phyloP scores from a whole-genome alignment of 1,139 yeast genomes.

The Candida labiduridarum region DNA sequence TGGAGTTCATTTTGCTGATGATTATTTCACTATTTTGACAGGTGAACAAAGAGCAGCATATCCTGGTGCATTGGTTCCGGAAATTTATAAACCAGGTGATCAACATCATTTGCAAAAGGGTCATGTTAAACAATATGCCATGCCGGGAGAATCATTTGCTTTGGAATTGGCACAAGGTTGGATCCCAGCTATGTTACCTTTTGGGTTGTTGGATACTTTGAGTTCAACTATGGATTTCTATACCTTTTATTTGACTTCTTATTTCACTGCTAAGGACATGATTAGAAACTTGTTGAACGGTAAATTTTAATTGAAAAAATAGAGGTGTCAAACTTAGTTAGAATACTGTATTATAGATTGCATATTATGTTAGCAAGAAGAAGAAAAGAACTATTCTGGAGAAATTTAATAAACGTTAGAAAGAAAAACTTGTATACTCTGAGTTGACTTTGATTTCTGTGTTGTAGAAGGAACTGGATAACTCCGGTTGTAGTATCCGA shows the following conservation, averaged over 20 bases:
- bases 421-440: too few relatives aligned
- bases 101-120: slow-evolving; percentile 80
- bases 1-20: slow-evolving; percentile 95
- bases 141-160: slow-evolving; percentile 84
- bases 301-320: slow-evolving; percentile 49
- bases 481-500: too few relatives aligned
- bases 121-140: slow-evolving; percentile 75
- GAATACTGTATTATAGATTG: background rate
- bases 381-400: background rate
- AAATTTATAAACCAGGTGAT: slow-evolving; percentile 77
- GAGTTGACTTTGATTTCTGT: too few relatives aligned
- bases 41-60: slow-evolving; percentile 79
- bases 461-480: too few relatives aligned
- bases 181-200: slow-evolving; percentile 97
- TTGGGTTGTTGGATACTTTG: slow-evolving; percentile 82
- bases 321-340: too few relatives aligned
- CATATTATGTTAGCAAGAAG: background rate
- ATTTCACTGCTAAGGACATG: slow-evolving; percentile 81
- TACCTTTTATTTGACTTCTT: slow-evolving; percentile 68
- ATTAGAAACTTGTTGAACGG: slow-evolving; percentile 63
- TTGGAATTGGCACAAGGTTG: slow-evolving; percentile 97
- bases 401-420: too few relatives aligned
- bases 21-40: slow-evolving; percentile 84
- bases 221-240: slow-evolving; percentile 79
- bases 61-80: slow-evolving; percentile 62